Evolutionary conservation across 2,329 filamentous ascomycete species (phyloP).

Genomic region (Exutisphaerella laricina): DNA sequence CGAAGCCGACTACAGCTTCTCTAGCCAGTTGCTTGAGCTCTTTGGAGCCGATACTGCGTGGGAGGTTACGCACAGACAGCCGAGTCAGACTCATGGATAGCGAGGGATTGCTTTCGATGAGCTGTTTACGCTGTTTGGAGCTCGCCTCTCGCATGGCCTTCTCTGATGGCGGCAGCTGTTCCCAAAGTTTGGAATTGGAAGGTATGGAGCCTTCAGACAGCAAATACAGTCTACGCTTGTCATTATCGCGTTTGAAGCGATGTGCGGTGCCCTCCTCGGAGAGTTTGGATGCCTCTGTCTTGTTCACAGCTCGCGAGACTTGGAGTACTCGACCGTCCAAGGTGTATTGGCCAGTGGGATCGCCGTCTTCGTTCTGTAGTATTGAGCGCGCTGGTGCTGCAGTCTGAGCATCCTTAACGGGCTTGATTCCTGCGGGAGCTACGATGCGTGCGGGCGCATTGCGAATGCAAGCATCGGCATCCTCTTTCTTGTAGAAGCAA

Average conservation of each 20-base stretch:
- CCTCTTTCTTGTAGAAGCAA: slow-evolving; percentile 74
- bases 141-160: slow-evolving; percentile 84
- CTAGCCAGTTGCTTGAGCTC: slow-evolving; percentile 86
- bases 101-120: slow-evolving; percentile 86
- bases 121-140: slow-evolving; percentile 75
- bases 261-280: slow-evolving; percentile 60
- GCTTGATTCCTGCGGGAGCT: slow-evolving; percentile 28
- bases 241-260: slow-evolving; percentile 66
- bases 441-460: slow-evolving; percentile 58
- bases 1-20: slow-evolving; percentile 90
- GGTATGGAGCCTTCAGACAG: slow-evolving; percentile 80
- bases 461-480: slow-evolving; percentile 71
- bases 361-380: slow-evolving; percentile 76
- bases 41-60: slow-evolving; percentile 74
- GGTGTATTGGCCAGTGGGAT: slow-evolving; percentile 79
- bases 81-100: slow-evolving; percentile 85
- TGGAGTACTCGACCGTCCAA: slow-evolving; percentile 84
- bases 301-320: slow-evolving; percentile 77
- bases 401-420: slow-evolving; percentile 23
- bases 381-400: slow-evolving; percentile 65
- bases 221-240: slow-evolving; percentile 85
- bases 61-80: slow-evolving; percentile 86
- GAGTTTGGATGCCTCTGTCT: slow-evolving; percentile 69
- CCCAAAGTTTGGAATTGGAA: slow-evolving; percentile 69
- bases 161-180: slow-evolving; percentile 70